Conservation (phyloP, 345 rosid genomes). For the Aquilaria yunnanensis region DNA sequence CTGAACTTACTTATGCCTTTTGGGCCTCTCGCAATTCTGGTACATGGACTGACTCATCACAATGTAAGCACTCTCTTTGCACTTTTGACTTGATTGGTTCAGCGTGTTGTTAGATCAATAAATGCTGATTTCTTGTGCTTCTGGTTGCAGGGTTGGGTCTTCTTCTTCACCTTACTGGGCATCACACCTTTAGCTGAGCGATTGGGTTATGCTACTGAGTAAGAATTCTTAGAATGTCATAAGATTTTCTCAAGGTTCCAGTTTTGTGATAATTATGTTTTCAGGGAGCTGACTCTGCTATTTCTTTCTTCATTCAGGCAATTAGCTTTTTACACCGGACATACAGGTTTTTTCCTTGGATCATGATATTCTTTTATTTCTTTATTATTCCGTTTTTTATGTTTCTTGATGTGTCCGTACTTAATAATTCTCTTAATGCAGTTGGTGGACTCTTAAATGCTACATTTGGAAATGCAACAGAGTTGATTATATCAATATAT, state of each 20-base stretch:
- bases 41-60: slow-evolving; percentile 44
- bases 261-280: background rate
- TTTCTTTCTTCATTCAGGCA: slow-evolving; percentile 41
- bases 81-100: background rate
- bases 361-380: background rate
- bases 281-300: background rate
- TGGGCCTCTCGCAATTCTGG: slow-evolving; percentile 79
- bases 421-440: slow-evolving; percentile 19
- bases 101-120: too few relatives aligned
- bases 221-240: slow-evolving; percentile 22
- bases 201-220: slow-evolving; percentile 94
- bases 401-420: background rate
- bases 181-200: slow-evolving; percentile 91
- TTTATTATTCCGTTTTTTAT: too few relatives aligned
- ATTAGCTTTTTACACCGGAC: slow-evolving; percentile 76
- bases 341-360: slow-evolving; percentile 41
- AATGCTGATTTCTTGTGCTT: slow-evolving; percentile 5
- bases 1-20: slow-evolving; percentile 82
- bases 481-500: slow-evolving; percentile 78
- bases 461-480: slow-evolving; percentile 91
- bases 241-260: background rate
- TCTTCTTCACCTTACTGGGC: slow-evolving; percentile 70
- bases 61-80: slow-evolving; percentile 39
- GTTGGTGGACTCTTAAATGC: slow-evolving; percentile 94
- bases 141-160: slow-evolving; percentile 62